Evolutionary conservation across 192 early-diverging fungal species (phyloP).

Genomic region (Powellomyces hirtus): DNA sequence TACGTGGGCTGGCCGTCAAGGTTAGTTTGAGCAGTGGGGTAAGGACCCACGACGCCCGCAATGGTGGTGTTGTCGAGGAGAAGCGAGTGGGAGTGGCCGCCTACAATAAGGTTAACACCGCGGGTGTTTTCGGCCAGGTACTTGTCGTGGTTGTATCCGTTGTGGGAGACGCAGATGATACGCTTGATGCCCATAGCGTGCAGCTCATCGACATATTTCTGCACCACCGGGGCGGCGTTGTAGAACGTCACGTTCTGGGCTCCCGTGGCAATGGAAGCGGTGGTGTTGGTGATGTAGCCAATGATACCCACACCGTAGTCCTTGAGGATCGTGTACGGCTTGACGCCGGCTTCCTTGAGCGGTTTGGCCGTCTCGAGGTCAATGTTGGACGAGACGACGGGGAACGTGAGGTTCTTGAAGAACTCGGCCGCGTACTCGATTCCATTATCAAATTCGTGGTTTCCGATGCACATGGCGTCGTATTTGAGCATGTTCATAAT

Average conservation of each 20-base stretch:
- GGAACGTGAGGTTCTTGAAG: conserved; percentile 57
- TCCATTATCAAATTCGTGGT: conserved; percentile 77
- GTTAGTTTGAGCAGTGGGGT: conserved; percentile 67
- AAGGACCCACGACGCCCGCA: conserved; percentile 52
- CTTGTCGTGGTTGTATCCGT: conserved; percentile 71
- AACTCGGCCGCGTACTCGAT: conserved; percentile 51
- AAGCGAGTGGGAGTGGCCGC: conserved; percentile 76
- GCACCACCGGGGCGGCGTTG: conserved; percentile 58
- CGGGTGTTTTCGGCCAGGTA: conserved; percentile 52
- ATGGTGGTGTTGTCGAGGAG: conserved; percentile 43
- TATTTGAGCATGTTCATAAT: conserved; percentile 67
- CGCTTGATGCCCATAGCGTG: conserved; percentile 60
- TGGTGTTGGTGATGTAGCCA: conserved; percentile 58
- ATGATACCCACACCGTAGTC: conserved; percentile 68
- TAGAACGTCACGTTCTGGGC: conserved; percentile 49
- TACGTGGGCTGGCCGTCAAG: conserved; percentile 63
- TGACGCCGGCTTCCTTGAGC: conserved; percentile 42
- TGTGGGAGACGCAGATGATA: conserved; percentile 69
- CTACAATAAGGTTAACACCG: conserved; percentile 65
- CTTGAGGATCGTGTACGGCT: conserved; percentile 66
- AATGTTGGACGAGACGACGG: conserved; percentile 68
- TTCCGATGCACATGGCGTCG: conserved; percentile 52
- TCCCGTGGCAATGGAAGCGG: conserved; percentile 53
- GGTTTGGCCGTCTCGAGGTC: conserved; percentile 35
- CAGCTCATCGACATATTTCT: conserved; percentile 63